Conservation (phyloP, 176 grass and related monocot species). For the Hordeum vulgare region DNA sequence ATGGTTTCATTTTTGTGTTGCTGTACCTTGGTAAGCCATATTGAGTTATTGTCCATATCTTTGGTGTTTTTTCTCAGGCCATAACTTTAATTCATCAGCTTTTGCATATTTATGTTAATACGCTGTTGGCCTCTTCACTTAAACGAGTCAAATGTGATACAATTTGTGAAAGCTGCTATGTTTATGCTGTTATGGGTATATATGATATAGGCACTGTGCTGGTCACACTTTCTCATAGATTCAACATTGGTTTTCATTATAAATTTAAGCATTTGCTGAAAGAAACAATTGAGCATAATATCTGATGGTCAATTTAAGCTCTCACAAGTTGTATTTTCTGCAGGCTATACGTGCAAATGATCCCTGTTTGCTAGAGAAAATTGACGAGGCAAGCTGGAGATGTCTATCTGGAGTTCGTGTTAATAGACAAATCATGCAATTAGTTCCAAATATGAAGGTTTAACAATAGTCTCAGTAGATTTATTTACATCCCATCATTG, state of each 20-base stretch:
- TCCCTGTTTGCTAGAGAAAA: conserved; percentile 24
- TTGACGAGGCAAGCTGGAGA: conserved; percentile 65
- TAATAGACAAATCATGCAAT: conserved; percentile 55
- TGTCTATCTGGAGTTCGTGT: conserved; percentile 66
- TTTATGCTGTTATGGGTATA: conserved; percentile 5
- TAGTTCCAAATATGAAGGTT: conserved; percentile 78
- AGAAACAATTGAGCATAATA: background rate
- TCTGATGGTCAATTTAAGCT: conserved; percentile 7
- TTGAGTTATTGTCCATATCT: background rate
- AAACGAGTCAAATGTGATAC: background rate
- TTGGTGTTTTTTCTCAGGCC: background rate
- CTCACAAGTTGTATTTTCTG: conserved; percentile 15
- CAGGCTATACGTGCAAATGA: conserved; percentile 59
- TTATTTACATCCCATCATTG: background rate
- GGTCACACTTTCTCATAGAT: background rate
- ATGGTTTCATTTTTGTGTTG: background rate
- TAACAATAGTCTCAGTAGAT: background rate
- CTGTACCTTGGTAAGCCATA: background rate
- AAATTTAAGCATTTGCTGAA: background rate
- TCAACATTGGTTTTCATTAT: background rate
- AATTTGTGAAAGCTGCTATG: background rate
- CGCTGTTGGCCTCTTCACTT: background rate
- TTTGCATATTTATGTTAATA: conserved; percentile 5
- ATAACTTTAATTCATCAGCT: background rate
- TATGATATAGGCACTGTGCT: background rate